Evolutionary conservation across 2,329 filamentous ascomycete species (phyloP), one percentile per base, ranked within the genome.

Genomic region (Curvularia hawaiiensis): DNA sequence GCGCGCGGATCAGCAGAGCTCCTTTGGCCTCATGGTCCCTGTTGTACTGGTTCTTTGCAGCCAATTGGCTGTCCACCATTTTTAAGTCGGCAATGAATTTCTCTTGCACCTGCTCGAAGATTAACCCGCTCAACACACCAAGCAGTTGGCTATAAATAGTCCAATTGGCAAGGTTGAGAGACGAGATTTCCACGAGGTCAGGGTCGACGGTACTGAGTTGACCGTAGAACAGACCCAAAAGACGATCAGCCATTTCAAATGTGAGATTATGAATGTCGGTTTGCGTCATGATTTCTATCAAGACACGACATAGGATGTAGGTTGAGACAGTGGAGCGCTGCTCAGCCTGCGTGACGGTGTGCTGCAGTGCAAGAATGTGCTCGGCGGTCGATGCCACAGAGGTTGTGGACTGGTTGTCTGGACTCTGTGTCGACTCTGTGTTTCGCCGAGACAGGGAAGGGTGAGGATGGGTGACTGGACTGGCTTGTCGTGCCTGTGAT

Each of bases 151-250:
- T 89, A 74, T 97, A 97, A 3, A 99, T 87, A 58, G 91, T 90
- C 94, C 94, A 99, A 69, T 99, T 99, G 14, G 95, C 91, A 77
- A 95, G 87, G 64, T 92, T 92, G 24, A 98, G 81, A 0, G 91
- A 88, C 0, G 92, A 97, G 9, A 88, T 82, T 60, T 87, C 81
- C 3, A 94, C 80, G 69, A 93, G 88, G 8, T 97, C 92, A 0
- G 90, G 88, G 59, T 98, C 93, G 8, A 92, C 90, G 45, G 89
- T 90, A 71, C 93, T 96, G 10, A 99, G 83, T 75, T 98, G 95
- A n/a, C 89, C 89, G 75, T 98, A 99, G 53, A 99, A 97, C 59
- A 99, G 96, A 62, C 89, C 91, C 73, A 98, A 94, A 4, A 99
- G 82, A 65, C 96, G 94, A 60, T 95, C 91, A 59, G 96, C 93